Conservation (phyloP, 2,329 filamentous ascomycete species). For the Colletotrichum zoysiae region DNA sequence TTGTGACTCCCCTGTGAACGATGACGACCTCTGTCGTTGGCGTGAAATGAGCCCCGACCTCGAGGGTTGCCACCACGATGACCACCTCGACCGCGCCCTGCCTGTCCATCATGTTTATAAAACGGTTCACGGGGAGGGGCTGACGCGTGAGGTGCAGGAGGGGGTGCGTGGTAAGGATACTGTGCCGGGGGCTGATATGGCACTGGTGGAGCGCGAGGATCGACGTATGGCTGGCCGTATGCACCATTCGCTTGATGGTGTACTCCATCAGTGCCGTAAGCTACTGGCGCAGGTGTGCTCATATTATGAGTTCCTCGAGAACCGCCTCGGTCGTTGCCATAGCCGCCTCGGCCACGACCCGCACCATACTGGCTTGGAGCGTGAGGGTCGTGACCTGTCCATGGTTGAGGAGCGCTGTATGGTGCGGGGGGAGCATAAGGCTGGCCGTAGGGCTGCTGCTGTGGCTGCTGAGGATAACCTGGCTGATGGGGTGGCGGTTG, state of each 20-base stretch:
- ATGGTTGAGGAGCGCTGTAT: constrained; percentile 49
- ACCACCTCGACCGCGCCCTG: constrained; percentile 49
- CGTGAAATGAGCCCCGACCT: constrained; percentile 45
- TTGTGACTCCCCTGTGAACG: constrained; percentile 46
- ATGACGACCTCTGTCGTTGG: constrained; percentile 53
- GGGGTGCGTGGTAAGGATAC: constrained; percentile 55
- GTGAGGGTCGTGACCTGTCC: constrained; percentile 51
- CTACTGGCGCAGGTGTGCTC: constrained; percentile 51
- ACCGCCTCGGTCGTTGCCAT: constrained; percentile 58
- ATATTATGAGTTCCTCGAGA: constrained; percentile 51
- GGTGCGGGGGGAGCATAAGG: constrained; percentile 54
- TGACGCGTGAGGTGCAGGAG: constrained; percentile 53
- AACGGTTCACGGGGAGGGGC: constrained; percentile 51
- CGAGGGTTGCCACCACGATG: constrained; percentile 50
- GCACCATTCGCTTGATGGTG: constrained; percentile 51
- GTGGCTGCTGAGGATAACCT: constrained; percentile 57
- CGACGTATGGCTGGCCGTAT: constrained; percentile 57
- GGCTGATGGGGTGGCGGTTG: constrained; percentile 55
- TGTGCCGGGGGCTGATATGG: constrained; percentile 47
- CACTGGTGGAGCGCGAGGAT: constrained; percentile 53
- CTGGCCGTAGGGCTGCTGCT: constrained; percentile 51
- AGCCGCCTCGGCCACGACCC: constrained; percentile 58
- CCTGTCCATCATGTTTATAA: constrained; percentile 49
- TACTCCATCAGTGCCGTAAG: constrained; percentile 47
- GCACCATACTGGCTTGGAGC: constrained; percentile 53